A percentile compares a stretch with the other conserved stretches of the same genome.
These are phyloP conservation scores for Fusarium xylarioides DNA, from an alignment of 2,329 filamentous ascomycete genomes.

Conservation along the genomic window DNA sequence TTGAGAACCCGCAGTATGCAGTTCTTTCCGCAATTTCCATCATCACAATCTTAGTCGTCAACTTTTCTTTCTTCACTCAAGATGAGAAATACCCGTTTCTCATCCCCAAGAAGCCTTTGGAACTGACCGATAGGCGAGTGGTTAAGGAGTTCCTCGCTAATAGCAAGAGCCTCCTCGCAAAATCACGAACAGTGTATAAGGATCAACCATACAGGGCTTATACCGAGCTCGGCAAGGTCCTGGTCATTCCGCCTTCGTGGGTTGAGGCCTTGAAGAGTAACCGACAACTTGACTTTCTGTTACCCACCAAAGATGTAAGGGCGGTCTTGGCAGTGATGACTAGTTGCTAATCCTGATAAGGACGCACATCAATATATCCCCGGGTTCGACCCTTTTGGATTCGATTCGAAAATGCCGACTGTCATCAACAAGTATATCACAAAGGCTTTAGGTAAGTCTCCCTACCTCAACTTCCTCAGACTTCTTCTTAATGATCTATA, in stretches of 20 bases:
- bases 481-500: fast-evolving
- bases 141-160: neutral
- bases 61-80: neutral
- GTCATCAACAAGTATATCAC: neutral
- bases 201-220: neutral
- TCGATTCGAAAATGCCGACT: neutral
- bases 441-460: neutral
- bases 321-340: fast-evolving
- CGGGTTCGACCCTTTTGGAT: neutral
- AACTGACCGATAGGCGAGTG: neutral
- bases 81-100: neutral
- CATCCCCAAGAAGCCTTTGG: neutral
- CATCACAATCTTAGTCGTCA: neutral
- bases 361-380: neutral
- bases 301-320: neutral
- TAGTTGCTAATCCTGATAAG: neutral
- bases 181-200: neutral
- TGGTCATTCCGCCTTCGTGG: neutral
- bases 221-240: neutral
- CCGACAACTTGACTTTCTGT: neutral
- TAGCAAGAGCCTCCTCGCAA: neutral
- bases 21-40: neutral
- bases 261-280: neutral
- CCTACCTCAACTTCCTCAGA: fast-evolving
- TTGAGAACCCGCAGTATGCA: neutral